Conservation (phyloP, 805 yeast species). For the Lipomyces orientalis region DNA sequence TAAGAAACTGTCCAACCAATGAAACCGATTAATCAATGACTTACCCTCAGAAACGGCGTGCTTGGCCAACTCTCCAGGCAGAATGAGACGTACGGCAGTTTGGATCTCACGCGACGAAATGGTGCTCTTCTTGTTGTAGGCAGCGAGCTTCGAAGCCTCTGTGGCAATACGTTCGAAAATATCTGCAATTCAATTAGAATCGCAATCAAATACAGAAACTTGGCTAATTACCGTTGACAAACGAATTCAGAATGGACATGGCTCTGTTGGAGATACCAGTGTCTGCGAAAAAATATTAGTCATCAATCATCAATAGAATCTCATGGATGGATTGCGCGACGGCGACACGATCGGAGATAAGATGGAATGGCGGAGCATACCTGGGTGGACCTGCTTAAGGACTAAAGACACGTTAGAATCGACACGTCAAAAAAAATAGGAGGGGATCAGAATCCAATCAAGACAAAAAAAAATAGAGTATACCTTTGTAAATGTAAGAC, state of each 20-base stretch:
- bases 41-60: constrained; percentile 98
- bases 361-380: constrained; percentile 18
- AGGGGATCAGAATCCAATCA: background rate
- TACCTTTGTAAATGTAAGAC: constrained; percentile 88
- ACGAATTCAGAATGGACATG: constrained; percentile 98
- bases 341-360: constrained; percentile 10
- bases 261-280: constrained; percentile 99
- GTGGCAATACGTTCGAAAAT: constrained; percentile 97
- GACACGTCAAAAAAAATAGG: background rate
- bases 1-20: constrained; percentile 4
- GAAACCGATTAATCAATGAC: constrained; percentile 19
- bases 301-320: background rate
- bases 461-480: constrained; percentile 8
- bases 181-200: constrained; percentile 44
- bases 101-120: constrained; percentile 98
- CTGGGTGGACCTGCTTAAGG: constrained; percentile 98
- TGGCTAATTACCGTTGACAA: constrained; percentile 67
- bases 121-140: constrained; percentile 97
- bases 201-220: background rate
- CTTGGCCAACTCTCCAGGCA: constrained; percentile 98
- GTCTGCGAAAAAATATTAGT: constrained; percentile 44
- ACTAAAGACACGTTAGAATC: constrained; percentile 50
- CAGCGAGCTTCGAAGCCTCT: constrained; percentile 98
- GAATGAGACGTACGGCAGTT: constrained; percentile 96
- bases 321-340: constrained; percentile 16